Evolutionary conservation across 768 basidiomycete genomes (phyloP).

Genomic region (Xerocomus brunneocitrinus): DNA sequence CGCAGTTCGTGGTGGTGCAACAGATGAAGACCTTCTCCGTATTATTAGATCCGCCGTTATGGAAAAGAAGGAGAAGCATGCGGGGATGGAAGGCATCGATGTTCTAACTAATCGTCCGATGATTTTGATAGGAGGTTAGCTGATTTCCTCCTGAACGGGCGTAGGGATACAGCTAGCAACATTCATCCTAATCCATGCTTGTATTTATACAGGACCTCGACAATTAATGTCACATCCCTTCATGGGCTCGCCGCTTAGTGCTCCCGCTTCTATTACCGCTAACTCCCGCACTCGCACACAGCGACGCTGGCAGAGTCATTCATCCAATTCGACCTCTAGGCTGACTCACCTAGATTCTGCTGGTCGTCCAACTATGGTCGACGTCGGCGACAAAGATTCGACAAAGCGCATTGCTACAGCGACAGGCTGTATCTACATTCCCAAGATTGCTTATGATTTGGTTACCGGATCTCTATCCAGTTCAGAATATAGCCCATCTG

Average conservation of each 20-base stretch:
- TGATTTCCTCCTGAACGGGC: slow-evolving; percentile 31
- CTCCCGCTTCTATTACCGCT: background rate
- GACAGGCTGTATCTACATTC: slow-evolving; percentile 65
- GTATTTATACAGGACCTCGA: slow-evolving; percentile 21
- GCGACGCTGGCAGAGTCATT: slow-evolving; percentile 23
- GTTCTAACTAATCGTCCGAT: slow-evolving; percentile 77
- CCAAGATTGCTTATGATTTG: slow-evolving; percentile 59
- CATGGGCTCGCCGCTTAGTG: background rate
- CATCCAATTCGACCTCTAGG: slow-evolving; percentile 2
- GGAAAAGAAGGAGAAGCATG: slow-evolving; percentile 77
- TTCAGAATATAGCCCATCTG: slow-evolving; percentile 7
- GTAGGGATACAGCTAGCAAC: slow-evolving; percentile 16
- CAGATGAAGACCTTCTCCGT: slow-evolving; percentile 56
- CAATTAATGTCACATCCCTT: slow-evolving; percentile 4
- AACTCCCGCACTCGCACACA: slow-evolving; percentile 2
- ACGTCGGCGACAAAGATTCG: slow-evolving; percentile 58
- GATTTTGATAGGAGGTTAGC: slow-evolving; percentile 94
- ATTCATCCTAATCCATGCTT: slow-evolving; percentile 20
- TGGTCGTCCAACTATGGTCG: slow-evolving; percentile 81
- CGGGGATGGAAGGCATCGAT: slow-evolving; percentile 78
- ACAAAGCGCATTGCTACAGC: slow-evolving; percentile 74
- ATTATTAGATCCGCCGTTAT: slow-evolving; percentile 61
- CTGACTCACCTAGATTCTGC: slow-evolving; percentile 71
- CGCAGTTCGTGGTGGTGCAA: slow-evolving; percentile 58
- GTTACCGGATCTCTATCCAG: slow-evolving; percentile 34